Base-by-base conservation (phyloP, 345 rosid genomes). In the Acer yangbiense region DNA sequence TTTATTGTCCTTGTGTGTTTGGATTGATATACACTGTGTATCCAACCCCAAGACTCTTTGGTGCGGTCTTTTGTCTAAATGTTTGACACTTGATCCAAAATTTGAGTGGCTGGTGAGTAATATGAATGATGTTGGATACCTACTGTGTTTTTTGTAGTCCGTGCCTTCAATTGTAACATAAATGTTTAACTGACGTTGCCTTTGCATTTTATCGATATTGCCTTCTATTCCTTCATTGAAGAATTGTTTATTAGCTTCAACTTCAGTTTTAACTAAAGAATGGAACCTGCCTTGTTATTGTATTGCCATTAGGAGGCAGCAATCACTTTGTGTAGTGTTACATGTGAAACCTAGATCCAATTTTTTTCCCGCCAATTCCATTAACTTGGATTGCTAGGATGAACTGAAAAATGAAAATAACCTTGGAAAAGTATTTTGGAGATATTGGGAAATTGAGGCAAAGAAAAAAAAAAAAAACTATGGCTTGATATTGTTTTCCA, bases 191-290 rank as follows among this genome's bases (percentile, higher is more conserved):
- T 46, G 60, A 9, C 3, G 25, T 62, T 21, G 27, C 52, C n/a
- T 71, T 55, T 46, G 20, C 71, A 50, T 69, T 52, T 69, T 72
- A 23, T 55, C 55, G 18, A 64, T 44, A 69, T 75, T 35, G 35
- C 4, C 35, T 32, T 0, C 35, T 3, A 32, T 32, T 32, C 5
- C 35, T 32, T 3, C 35, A 32, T 3, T 32, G 35, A 32, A 32
- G 35, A 32, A 32, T 32, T 32, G 35, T 32, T 32, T 32, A 3
- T 32, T 4, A 32, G 35, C 35, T 32, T 32, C 35, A 32, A 32
- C 35, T 32, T 32, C 35, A 32, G 35, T 32, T 32, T 32, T 32
- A 32, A 32, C 35, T 32, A 32, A 32, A 32, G 35, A 32, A 32
- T 32, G 35, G 35, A 32, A 32, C 35, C 35, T 32, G 35, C 35